phyloP scores from a whole-genome alignment of 2,329 filamentous ascomycete genomes.

The Diaporthe citrichinensis region DNA sequence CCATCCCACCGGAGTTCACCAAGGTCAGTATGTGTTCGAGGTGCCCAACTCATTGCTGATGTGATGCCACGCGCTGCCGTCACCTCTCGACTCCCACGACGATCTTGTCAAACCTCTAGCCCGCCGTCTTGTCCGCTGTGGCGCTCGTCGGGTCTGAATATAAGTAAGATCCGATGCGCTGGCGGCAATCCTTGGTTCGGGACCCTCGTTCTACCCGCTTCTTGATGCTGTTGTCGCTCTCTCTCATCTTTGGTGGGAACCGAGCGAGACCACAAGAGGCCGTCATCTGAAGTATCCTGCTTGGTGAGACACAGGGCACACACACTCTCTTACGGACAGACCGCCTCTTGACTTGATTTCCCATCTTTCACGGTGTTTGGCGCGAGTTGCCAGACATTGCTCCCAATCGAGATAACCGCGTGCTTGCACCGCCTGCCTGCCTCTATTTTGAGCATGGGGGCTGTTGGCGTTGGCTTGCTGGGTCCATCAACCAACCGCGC shows the following conservation, averaged over 20 bases:
- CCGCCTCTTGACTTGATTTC: not conserved
- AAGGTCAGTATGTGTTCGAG: not conserved
- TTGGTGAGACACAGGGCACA: not conserved
- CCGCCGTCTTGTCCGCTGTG: not conserved
- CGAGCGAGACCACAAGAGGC: not conserved
- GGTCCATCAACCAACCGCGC: not conserved
- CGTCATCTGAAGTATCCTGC: not conserved
- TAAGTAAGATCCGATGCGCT: constrained; percentile 18
- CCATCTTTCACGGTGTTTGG: not conserved
- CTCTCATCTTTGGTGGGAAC: not conserved
- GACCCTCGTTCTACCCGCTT: not conserved
- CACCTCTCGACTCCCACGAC: constrained; percentile 3
- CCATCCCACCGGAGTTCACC: constrained; percentile 18
- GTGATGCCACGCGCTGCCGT: constrained; percentile 15
- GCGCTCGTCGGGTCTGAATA: not conserved
- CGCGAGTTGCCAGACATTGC: not conserved
- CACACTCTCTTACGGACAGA: not conserved
- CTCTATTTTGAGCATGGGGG: constrained; percentile 32
- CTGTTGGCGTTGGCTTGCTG: not conserved
- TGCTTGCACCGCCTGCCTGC: constrained; percentile 23
- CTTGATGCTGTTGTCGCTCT: constrained; percentile 14
- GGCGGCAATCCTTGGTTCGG: constrained; percentile 21
- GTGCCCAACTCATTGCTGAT: not conserved
- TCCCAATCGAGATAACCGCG: constrained; percentile 2
- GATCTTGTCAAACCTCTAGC: not conserved